Conservation (phyloP, 169 alveolate species). For the Plasmodium gonderi region DNA sequence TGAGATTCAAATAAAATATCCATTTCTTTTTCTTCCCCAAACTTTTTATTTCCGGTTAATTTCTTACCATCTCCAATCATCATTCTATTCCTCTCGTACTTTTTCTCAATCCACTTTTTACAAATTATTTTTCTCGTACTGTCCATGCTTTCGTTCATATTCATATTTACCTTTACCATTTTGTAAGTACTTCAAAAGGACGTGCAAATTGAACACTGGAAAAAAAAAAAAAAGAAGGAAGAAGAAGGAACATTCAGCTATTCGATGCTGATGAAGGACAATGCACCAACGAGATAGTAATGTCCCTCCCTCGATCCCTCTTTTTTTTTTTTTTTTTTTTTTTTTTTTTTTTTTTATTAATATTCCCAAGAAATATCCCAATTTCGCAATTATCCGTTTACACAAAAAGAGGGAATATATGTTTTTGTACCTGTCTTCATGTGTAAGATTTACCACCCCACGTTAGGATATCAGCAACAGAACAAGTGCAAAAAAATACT, state of each 20-base stretch:
- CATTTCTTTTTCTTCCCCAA: background rate
- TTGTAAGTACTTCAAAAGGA: background rate
- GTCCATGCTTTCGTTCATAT: background rate
- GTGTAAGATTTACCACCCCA: too few relatives aligned
- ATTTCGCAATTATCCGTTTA: too few relatives aligned
- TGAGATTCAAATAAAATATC: background rate
- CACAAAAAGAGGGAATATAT: too few relatives aligned
- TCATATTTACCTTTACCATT: slow-evolving; percentile 39
- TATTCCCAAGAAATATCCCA: too few relatives aligned
- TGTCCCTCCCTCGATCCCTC: too few relatives aligned
- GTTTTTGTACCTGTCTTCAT: too few relatives aligned
- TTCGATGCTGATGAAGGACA: too few relatives aligned
- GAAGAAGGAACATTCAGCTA: background rate
- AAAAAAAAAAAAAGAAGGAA: background rate
- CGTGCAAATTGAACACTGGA: background rate
- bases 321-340: too few relatives aligned
- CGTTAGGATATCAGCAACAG: too few relatives aligned
- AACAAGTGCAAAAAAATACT: too few relatives aligned
- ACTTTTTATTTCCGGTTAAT: background rate
- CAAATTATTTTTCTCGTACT: background rate
- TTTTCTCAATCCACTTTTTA: slow-evolving; percentile 37
- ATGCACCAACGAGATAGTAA: too few relatives aligned
- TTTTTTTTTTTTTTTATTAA: too few relatives aligned
- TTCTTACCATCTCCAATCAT: background rate
- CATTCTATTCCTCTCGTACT: slow-evolving; percentile 25